Evolutionary conservation across 257 asterid species (phyloP).

Genomic region (Anisodus tanguticus): DNA sequence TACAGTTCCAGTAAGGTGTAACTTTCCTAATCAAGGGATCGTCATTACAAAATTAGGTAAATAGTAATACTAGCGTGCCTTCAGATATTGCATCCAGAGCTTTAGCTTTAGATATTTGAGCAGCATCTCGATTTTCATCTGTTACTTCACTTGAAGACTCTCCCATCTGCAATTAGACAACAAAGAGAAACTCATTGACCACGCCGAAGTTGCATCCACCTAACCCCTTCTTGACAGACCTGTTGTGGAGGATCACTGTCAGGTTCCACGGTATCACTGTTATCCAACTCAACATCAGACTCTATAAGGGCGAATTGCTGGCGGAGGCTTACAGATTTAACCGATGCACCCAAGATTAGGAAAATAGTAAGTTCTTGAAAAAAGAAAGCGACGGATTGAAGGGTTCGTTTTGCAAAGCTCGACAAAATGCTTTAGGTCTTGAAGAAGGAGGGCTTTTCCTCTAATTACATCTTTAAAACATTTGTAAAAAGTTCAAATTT

Average conservation of each 20-base stretch:
- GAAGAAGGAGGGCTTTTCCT: not conserved
- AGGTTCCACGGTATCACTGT: conserved; percentile 62
- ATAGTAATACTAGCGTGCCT: conserved; percentile 40
- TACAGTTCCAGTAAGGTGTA: conserved; percentile 23
- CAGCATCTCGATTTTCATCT: conserved; percentile 65
- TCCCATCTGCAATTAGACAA: conserved; percentile 62
- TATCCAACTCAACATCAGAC: conserved; percentile 79
- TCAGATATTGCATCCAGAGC: conserved; percentile 63
- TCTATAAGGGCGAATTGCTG: conserved; percentile 39
- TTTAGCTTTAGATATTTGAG: conserved; percentile 58
- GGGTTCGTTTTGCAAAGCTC: conserved; percentile 55
- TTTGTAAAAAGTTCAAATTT: too few relatives aligned
- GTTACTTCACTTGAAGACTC: conserved; percentile 65
- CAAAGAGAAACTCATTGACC: not conserved
- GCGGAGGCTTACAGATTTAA: conserved; percentile 50
- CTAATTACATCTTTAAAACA: too few relatives aligned
- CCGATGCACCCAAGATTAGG: not conserved
- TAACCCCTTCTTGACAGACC: conserved; percentile 42
- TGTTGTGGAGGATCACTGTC: conserved; percentile 70
- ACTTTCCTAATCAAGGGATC: conserved; percentile 10
- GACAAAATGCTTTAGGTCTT: conserved; percentile 56
- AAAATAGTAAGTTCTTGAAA: conserved; percentile 47
- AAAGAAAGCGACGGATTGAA: conserved; percentile 60
- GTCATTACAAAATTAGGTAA: not conserved
- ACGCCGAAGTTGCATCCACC: conserved; percentile 20